Percentiles rank a stretch among this genome's conserved stretches.
Conservation (phyloP, 306 rosid species). For the Vigna hirtella region DNA sequence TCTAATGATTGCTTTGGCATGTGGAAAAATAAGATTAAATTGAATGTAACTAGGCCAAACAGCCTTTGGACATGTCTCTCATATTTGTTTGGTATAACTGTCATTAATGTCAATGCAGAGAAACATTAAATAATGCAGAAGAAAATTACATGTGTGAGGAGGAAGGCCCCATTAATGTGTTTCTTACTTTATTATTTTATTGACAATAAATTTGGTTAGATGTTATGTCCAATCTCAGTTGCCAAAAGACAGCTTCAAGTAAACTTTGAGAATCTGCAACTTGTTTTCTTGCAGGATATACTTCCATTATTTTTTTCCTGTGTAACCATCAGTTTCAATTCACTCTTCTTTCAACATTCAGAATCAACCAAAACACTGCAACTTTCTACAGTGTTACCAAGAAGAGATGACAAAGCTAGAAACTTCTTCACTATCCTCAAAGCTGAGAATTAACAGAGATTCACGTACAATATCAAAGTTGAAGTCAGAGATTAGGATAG, state of each 20-base stretch:
- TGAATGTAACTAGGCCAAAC: constrained; percentile 35
- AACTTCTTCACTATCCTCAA: constrained; percentile 40
- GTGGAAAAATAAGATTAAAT: constrained; percentile 34
- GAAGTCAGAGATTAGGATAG: constrained; percentile 56
- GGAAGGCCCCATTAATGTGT: constrained; percentile 19
- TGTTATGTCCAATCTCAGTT: constrained; percentile 41
- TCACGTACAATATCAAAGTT: constrained; percentile 52
- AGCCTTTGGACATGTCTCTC: constrained; percentile 28
- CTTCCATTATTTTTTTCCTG: constrained; percentile 17
- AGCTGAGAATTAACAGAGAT: constrained; percentile 46
- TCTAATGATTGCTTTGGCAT: constrained; percentile 39
- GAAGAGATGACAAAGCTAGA: constrained; percentile 53
- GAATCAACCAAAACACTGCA: constrained; percentile 30
- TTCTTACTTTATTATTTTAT: constrained; percentile 44
- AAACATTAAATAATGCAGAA: constrained; percentile 23
- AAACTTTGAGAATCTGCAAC: constrained; percentile 25
- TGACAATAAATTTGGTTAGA: constrained; percentile 40
- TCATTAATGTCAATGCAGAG: not conserved
- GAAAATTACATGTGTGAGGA: constrained; percentile 9
- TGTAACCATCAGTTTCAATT: constrained; percentile 1
- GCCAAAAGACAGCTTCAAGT: constrained; percentile 39
- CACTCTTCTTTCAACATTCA: constrained; percentile 29
- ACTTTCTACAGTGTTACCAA: constrained; percentile 17
- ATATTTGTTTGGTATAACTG: not conserved
- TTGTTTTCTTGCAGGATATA: constrained; percentile 28